A percentile compares a stretch with the other conserved stretches of the same genome.
Conservation (phyloP, 2,329 filamentous ascomycete genomes). For the Colletotrichum higginsianum region DNA sequence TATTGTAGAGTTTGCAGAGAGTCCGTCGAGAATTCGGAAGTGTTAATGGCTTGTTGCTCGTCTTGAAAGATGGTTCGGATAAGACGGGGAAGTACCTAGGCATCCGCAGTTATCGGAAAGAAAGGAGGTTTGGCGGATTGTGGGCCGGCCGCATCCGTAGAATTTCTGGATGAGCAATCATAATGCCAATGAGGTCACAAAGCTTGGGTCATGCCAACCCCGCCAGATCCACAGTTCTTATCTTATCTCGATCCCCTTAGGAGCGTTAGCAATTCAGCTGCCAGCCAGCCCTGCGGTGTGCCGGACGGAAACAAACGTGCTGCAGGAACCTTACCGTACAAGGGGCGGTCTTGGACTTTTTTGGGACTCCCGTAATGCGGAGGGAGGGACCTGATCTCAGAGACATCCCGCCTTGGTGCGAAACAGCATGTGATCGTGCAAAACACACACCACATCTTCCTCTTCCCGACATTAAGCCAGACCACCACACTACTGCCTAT, state of each 20-base stretch:
- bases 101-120: constrained; percentile 5
- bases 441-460: constrained; percentile 25
- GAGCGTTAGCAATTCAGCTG: constrained; percentile 22
- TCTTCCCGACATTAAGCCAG: neutral
- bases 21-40: neutral
- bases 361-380: constrained; percentile 20
- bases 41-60: neutral
- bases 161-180: constrained; percentile 38
- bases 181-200: constrained; percentile 26
- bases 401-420: constrained; percentile 16
- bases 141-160: constrained; percentile 21
- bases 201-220: constrained; percentile 31
- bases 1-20: neutral
- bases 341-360: constrained; percentile 16
- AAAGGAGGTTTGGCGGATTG: constrained; percentile 17
- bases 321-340: constrained; percentile 40
- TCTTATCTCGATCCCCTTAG: constrained; percentile 12
- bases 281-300: constrained; percentile 36
- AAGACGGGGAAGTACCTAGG: neutral
- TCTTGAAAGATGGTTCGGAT: neutral
- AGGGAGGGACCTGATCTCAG: constrained; percentile 26
- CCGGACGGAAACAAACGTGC: constrained; percentile 33
- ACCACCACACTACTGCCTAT: neutral
- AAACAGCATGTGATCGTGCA: constrained; percentile 38
- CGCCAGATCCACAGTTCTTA: constrained; percentile 36